phyloP scores from a whole-genome alignment of 805 yeast species.

The Teunomyces kruisii region DNA sequence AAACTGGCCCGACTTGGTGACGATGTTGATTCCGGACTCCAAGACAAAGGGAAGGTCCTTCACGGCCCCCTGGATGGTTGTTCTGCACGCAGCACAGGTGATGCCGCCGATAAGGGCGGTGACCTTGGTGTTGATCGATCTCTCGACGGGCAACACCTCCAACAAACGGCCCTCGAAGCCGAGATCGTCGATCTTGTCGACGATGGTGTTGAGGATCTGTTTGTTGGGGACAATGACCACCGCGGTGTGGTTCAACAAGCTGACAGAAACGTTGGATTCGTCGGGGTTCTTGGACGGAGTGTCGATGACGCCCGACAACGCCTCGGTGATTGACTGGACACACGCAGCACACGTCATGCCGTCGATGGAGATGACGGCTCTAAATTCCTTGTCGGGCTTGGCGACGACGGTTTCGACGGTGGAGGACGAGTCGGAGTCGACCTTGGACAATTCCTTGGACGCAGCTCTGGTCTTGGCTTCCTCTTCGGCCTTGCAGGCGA shows the following conservation, averaged over 20 bases:
- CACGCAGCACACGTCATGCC: conserved; percentile 45
- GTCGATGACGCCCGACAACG: conserved; percentile 19
- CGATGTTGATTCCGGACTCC: conserved; percentile 53
- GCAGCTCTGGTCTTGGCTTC: conserved; percentile 10
- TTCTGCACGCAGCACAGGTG: conserved; percentile 71
- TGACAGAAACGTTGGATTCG: conserved; percentile 46
- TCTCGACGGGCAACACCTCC: conserved; percentile 59
- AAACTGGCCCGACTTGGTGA: conserved; percentile 65
- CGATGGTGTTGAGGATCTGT: conserved; percentile 38
- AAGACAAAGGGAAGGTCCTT: conserved; percentile 51
- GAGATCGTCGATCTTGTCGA: conserved; percentile 24
- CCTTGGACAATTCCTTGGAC: conserved; percentile 6
- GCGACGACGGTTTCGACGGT: conserved; percentile 28
- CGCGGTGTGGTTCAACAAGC: conserved; percentile 52
- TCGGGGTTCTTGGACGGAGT: conserved; percentile 6
- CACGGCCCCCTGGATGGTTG: conserved; percentile 50
- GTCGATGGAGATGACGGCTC: conserved; percentile 55
- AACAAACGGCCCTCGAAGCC: conserved; percentile 50
- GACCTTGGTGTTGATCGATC: conserved; percentile 48
- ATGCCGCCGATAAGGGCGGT: conserved; percentile 70
- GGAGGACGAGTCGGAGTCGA: conserved; percentile 9
- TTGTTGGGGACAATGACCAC: conserved; percentile 53
- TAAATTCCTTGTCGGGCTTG: conserved; percentile 24
- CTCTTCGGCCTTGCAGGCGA: conserved; percentile 32
- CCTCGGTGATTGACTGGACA: conserved; percentile 27